Evolutionary conservation across 2,329 filamentous ascomycete genomes (phyloP).

Genomic region (Fusarium napiforme): DNA sequence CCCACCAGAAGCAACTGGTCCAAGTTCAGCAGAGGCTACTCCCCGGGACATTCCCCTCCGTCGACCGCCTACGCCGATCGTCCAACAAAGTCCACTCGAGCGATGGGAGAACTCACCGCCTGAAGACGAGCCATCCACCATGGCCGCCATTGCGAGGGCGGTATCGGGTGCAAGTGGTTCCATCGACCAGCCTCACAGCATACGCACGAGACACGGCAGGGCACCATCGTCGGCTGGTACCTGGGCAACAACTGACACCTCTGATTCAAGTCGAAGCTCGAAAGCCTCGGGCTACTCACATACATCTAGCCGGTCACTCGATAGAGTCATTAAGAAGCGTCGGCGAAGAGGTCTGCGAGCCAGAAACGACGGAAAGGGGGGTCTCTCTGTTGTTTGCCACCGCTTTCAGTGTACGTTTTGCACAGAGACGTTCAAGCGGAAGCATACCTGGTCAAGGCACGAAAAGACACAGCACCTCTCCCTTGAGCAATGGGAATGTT

Average conservation of each 20-base stretch:
- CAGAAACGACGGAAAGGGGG: not conserved
- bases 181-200: fast-evolving
- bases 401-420: conserved; percentile 58
- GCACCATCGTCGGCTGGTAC: conserved; percentile 30
- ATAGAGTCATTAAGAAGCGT: not conserved
- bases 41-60: not conserved
- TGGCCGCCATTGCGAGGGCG: conserved; percentile 46
- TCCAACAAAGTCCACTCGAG: conserved; percentile 44
- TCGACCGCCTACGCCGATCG: conserved; percentile 60
- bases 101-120: conserved; percentile 49
- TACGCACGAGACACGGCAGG: not conserved
- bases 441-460: conserved; percentile 61
- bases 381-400: not conserved
- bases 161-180: conserved; percentile 13
- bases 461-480: conserved; percentile 60
- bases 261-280: conserved; percentile 9
- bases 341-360: not conserved
- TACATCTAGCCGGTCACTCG: not conserved
- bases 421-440: conserved; percentile 57
- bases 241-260: not conserved
- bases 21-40: not conserved
- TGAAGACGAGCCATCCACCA: conserved; percentile 46
- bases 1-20: not conserved
- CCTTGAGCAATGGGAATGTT: conserved; percentile 60
- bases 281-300: not conserved